Evolutionary conservation across 257 asterid species (phyloP).

Genomic region (Solanum etuberosum): DNA sequence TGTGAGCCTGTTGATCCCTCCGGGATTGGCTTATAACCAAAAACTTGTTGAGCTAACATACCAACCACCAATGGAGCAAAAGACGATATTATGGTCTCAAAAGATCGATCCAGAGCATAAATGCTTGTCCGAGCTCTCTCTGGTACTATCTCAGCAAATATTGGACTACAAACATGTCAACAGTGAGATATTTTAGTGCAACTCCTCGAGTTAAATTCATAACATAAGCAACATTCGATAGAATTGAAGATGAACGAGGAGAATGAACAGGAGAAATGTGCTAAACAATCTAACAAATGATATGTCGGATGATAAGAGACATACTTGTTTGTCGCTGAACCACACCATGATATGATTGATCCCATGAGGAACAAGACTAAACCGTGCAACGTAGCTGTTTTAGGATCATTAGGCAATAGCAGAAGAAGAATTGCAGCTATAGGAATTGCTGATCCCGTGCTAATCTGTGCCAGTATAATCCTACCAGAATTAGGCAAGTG

Average conservation of each 20-base stretch:
- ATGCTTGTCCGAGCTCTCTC: conserved; percentile 3
- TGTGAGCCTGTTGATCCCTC: not conserved
- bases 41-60: conserved; percentile 49
- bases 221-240: not conserved
- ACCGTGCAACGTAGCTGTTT: conserved; percentile 43
- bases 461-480: conserved; percentile 63
- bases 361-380: conserved; percentile 65
- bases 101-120: conserved; percentile 5
- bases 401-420: conserved; percentile 66
- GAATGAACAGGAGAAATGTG: not conserved
- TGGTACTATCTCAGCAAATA: conserved; percentile 9
- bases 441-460: conserved; percentile 77
- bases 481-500: conserved; percentile 72
- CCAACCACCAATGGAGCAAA: conserved; percentile 71
- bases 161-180: not conserved
- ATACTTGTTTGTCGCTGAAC: conserved; percentile 84
- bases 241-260: too few species aligned
- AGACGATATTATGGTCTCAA: conserved; percentile 63
- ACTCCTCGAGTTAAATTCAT: not conserved
- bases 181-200: not conserved
- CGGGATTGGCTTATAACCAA: conserved; percentile 54
- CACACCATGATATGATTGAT: conserved; percentile 63
- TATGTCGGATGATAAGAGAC: not conserved
- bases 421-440: conserved; percentile 64
- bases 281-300: not conserved